These are phyloP conservation scores for Calonectria montana DNA, from an alignment of 2,329 filamentous ascomycete genomes.

Conservation along the genomic window DNA sequence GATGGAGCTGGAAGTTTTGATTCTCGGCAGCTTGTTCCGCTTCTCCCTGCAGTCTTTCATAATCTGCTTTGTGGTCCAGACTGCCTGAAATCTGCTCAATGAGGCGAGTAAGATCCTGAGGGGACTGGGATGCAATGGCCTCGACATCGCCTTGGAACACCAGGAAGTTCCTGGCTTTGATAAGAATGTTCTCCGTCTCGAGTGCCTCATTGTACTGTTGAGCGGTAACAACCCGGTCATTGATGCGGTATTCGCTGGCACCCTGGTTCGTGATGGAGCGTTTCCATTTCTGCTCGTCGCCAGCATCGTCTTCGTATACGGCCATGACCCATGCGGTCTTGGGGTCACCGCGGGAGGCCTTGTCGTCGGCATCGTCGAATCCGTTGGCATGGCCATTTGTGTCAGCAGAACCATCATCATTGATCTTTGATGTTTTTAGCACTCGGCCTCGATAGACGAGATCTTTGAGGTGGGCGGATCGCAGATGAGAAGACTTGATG, in stretches of 20 bases:
- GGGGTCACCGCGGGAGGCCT: constrained; percentile 81
- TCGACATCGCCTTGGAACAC: constrained; percentile 99
- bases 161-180: constrained; percentile 97
- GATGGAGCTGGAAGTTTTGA: constrained; percentile 87
- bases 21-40: constrained; percentile 89
- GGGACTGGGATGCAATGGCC: constrained; percentile 93
- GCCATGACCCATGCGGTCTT: constrained; percentile 99
- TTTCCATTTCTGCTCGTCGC: constrained; percentile 96
- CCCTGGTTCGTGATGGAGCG: constrained; percentile 90
- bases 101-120: constrained; percentile 89
- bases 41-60: constrained; percentile 89
- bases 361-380: constrained; percentile 69
- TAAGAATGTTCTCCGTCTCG: constrained; percentile 94
- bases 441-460: constrained; percentile 96
- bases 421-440: constrained; percentile 90
- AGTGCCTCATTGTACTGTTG: constrained; percentile 94
- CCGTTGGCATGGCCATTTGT: constrained; percentile 73
- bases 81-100: constrained; percentile 99
- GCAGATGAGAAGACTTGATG: constrained; percentile 98
- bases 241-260: constrained; percentile 96
- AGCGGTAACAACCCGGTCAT: constrained; percentile 87
- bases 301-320: constrained; percentile 97
- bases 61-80: constrained; percentile 92
- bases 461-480: constrained; percentile 92
- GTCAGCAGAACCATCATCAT: constrained; percentile 84